Base-by-base conservation (phyloP, 75 land plant species). In the Picea glauca region DNA sequence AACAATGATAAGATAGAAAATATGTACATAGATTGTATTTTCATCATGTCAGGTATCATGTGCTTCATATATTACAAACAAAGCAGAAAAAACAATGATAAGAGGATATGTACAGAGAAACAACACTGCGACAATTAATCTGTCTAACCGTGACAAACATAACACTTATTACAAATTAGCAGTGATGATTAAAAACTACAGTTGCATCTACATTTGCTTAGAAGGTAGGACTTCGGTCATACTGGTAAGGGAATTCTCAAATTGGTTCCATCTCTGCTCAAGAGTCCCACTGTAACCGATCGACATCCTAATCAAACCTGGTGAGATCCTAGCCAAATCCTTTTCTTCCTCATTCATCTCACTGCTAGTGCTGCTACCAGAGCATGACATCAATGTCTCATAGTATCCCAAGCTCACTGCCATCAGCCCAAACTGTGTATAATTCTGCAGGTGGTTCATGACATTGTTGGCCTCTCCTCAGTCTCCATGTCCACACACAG, bases 351-450 rank as follows among this genome's bases (percentile, higher is more conserved):
- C 84, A 64, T 73, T 89, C 82, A 93, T 75, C 82, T 95, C 98
- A 59, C 98, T 95, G 87, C 98, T 95, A 26, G 98, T 95, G 81
- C 92, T 95, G 58, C 94, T 91, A 0, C 96, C 93, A 3, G 98
- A 94, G 90, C 98, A 95, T 3, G 98, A 95, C 98, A 95, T 95
- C 81, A 95, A 91, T 23, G 98, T 95, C 80, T 95, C 98, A 68
- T 93, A 90, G 82, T 93, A 95, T 35, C 98, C 98, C 63, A 95
- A 80, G 78, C 96, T 93, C 46, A 95, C 98, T 2, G 98, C 98
- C 91, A 95, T 93, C 77, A 94, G 82, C 26, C 98, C 98, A 76
- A 95, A 95, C 83, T 88, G 90, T 1, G 92, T 79, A 66, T 50
- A 58, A 77, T 95, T 95, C 85, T 95, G 98, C 64, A 95, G 78